Conservation (phyloP, 805 yeast species). For the Starmerella geochares region DNA sequence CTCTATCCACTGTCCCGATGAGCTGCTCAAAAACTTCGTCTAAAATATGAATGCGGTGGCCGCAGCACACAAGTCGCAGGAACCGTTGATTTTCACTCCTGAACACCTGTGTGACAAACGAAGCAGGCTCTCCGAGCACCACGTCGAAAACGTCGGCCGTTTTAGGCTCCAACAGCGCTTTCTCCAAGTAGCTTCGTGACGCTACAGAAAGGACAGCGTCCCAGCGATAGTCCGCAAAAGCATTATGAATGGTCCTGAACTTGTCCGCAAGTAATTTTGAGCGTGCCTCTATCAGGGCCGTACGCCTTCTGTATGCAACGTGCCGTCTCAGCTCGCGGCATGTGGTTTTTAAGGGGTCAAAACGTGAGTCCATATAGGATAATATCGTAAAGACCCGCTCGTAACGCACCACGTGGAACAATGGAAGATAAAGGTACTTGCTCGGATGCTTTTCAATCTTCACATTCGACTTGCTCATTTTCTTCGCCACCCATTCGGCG, state of each 20-base stretch:
- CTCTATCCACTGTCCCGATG: slow-evolving; percentile 7
- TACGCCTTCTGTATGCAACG: neutral
- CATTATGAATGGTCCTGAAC: neutral
- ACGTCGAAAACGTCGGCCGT: slow-evolving; percentile 20
- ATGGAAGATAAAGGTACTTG: slow-evolving; percentile 12
- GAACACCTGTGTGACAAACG: slow-evolving; percentile 21
- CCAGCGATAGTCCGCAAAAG: slow-evolving; percentile 19
- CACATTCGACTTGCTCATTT: neutral
- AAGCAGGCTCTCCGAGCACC: slow-evolving; percentile 4
- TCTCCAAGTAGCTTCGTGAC: slow-evolving; percentile 20
- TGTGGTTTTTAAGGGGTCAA: neutral
- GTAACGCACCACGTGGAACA: slow-evolving; percentile 11
- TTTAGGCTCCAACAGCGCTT: slow-evolving; percentile 11
- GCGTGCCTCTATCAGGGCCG: slow-evolving; percentile 1
- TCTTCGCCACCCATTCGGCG: slow-evolving; percentile 7
- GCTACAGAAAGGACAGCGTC: slow-evolving; percentile 17
- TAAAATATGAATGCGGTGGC: slow-evolving; percentile 7
- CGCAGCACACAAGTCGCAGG: slow-evolving; percentile 15
- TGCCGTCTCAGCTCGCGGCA: slow-evolving; percentile 4
- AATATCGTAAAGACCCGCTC: slow-evolving; percentile 19
- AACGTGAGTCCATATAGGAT: neutral
- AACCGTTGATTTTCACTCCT: neutral
- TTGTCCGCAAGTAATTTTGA: slow-evolving; percentile 7
- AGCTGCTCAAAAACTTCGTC: slow-evolving; percentile 18
- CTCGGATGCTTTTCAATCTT: neutral